Base-by-base conservation (phyloP, 352 stramenopile genomes). In the Globisporangium echinulatum region DNA sequence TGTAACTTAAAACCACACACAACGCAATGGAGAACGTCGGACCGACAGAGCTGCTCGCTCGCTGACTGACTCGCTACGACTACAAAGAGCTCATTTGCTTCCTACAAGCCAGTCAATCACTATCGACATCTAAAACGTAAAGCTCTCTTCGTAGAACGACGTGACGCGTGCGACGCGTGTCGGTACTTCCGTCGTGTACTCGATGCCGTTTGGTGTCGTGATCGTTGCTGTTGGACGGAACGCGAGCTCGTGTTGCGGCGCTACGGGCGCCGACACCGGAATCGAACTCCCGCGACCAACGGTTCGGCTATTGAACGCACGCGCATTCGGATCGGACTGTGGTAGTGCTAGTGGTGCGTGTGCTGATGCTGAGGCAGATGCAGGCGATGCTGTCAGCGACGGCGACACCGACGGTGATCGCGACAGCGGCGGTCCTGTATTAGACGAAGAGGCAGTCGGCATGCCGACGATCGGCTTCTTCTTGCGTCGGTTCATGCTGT, bases 401-500 rank as follows among this genome's bases (percentile, higher is more conserved):
- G 42, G 58, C 38, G 47, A 25, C 39, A 39, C 49, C 13, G 46
- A 42, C 17, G 57, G 56, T 33, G 25, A 33, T 3, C 25, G 25
- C 25, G 39, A 53, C 33, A 11, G 10, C 13, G 58, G 40, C 5
- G 40, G 39, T 7, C 19, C 14, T 54, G 44, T 38, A 11, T 25
- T 53, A 8, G 56, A n/a, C 4, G 64, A 68, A 19, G 71, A 64
- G 15, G 62, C 66, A 25, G 77, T 54, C 33, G 75, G 72, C 46
- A 75, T 78, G 1, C 70, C 72, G 43, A 64, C 70, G 44, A 85
- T 60, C 59, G 67, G 66, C 58, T 78, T 78, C 65, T 83, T 76
- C 63, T 83, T 83, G 63, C 72, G 72, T 68, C 79, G 81, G 58
- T 83, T 82, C 49, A 83, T 62, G 54, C 63, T 83, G 57, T 85